A percentile compares a stretch with the other conserved stretches of the same genome.
These are phyloP conservation scores for Tetragonia tetragonoides DNA, from an alignment of 148 eudicot species.

Conservation along the genomic window DNA sequence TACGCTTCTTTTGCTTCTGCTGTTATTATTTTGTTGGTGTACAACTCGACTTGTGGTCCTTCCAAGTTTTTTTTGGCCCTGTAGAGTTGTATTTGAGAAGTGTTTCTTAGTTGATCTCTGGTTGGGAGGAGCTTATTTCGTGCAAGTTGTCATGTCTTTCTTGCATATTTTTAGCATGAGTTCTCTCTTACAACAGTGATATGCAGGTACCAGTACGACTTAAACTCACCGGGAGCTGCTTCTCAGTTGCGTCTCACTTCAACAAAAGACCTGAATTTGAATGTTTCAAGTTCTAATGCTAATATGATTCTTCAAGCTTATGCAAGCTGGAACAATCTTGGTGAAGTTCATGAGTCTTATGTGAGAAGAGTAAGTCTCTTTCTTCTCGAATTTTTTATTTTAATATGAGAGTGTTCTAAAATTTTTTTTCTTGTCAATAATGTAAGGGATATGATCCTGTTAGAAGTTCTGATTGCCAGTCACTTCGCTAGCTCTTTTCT, in stretches of 20 bases:
- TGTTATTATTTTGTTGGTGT: not conserved
- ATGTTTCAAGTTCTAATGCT: constrained; percentile 81
- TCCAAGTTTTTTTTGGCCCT: not conserved
- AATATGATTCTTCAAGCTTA: constrained; percentile 96
- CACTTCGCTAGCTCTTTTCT: not conserved
- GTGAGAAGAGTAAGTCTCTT: constrained; percentile 37
- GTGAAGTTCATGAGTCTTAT: constrained; percentile 52
- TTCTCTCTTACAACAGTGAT: constrained; percentile 18
- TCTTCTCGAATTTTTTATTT: not conserved
- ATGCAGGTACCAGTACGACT: constrained; percentile 82
- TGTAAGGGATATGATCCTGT: not conserved
- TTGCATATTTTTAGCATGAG: not conserved
- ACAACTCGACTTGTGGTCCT: not conserved
- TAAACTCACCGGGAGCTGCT: constrained; percentile 71
- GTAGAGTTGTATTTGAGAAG: not conserved
- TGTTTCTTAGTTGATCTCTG: not conserved
- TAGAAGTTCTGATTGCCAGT: not conserved
- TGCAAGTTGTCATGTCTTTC: not conserved
- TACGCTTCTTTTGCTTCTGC: not conserved
- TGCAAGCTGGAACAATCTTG: constrained; percentile 94
- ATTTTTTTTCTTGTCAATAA: not conserved
- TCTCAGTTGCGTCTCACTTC: constrained; percentile 88
- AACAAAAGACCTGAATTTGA: constrained; percentile 78
- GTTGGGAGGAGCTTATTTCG: not conserved
- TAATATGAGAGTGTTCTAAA: no score